Conservation (phyloP, 2,329 filamentous ascomycete species). For the Ascochyta rabiei region DNA sequence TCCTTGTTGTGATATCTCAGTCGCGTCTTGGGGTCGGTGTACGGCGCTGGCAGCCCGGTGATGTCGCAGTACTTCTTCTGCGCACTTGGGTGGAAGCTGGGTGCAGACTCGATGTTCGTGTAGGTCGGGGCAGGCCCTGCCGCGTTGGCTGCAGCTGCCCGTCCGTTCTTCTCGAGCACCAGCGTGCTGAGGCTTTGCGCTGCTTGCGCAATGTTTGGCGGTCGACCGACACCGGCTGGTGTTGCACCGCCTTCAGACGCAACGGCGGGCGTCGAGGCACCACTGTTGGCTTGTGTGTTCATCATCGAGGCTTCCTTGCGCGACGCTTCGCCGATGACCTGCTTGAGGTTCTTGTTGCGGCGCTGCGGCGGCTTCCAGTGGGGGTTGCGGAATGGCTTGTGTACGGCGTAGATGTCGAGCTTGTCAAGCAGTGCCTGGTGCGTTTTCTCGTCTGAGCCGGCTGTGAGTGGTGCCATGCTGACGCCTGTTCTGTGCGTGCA, state of each 20-base stretch:
- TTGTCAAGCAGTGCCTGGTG: constrained; percentile 87
- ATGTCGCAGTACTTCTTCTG: constrained; percentile 94
- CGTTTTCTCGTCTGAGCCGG: constrained; percentile 74
- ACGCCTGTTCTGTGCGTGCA: background rate
- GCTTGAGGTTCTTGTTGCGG: constrained; percentile 98
- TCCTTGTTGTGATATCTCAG: constrained; percentile 92
- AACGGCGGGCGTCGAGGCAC: constrained; percentile 68
- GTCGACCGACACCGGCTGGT: constrained; percentile 66
- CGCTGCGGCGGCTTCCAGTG: constrained; percentile 92
- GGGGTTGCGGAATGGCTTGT: constrained; percentile 88
- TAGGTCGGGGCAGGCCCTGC: constrained; percentile 78
- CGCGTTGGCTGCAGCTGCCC: constrained; percentile 35
- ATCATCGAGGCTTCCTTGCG: constrained; percentile 88
- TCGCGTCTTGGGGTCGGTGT: constrained; percentile 93
- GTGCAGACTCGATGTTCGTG: constrained; percentile 94
- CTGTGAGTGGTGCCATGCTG: constrained; percentile 65
- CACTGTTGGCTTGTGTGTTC: constrained; percentile 82
- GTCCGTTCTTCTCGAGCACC: constrained; percentile 79
- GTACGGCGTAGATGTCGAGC: constrained; percentile 86
- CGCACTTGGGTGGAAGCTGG: constrained; percentile 77
- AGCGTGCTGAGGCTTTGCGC: constrained; percentile 85
- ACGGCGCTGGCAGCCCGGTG: constrained; percentile 88
- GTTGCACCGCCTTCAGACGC: constrained; percentile 47
- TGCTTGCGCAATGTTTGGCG: constrained; percentile 80
- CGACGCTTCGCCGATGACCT: constrained; percentile 87